These are phyloP conservation scores for Sonneratia alba DNA, from an alignment of 345 rosid genomes.

Conservation along the genomic window DNA sequence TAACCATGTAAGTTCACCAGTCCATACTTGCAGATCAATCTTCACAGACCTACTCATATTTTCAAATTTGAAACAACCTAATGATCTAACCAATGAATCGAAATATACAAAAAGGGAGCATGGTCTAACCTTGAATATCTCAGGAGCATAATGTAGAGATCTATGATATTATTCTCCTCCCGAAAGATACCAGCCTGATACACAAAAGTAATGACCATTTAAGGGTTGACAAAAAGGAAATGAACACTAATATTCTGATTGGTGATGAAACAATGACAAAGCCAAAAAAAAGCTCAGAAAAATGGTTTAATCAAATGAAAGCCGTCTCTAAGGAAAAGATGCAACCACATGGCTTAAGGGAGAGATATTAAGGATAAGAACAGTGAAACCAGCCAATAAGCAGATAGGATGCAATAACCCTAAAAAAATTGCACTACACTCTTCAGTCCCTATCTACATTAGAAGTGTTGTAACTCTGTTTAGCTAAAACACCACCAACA, in stretches of 20 bases:
- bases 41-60: not conserved
- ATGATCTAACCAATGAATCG: not conserved
- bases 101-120: not conserved
- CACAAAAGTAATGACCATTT: not conserved
- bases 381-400: not conserved
- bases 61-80: not conserved
- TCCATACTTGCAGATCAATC: not conserved
- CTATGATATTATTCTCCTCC: constrained; percentile 71
- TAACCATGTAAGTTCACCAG: not conserved
- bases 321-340: not conserved
- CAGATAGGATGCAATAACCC: not conserved
- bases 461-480: not conserved
- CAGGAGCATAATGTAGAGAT: constrained; percentile 85
- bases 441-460: not conserved
- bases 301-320: not conserved
- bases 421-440: not conserved
- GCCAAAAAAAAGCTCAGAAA: not conserved
- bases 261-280: not conserved
- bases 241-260: not conserved
- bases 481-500: not conserved
- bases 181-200: constrained; percentile 87
- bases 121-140: constrained; percentile 77
- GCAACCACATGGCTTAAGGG: not conserved
- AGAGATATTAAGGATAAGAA: not conserved
- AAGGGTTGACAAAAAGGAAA: not conserved